Percentiles rank a stretch among this genome's conserved stretches.
Evolutionary conservation across 1,139 yeast species (phyloP).

Genomic region (Hyphopichia fennica): DNA sequence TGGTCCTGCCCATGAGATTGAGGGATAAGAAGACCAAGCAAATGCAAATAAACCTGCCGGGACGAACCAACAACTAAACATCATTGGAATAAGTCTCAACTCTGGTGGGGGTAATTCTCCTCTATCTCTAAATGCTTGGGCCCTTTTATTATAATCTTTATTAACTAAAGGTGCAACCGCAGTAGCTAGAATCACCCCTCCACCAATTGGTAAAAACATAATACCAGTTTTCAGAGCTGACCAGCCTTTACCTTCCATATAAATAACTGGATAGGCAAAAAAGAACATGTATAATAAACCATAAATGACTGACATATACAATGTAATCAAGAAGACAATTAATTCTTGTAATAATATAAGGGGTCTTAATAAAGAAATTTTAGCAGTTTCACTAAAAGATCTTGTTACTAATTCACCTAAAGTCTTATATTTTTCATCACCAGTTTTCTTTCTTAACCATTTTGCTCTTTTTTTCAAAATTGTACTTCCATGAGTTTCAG

Average conservation of each 20-base stretch:
- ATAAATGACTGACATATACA: conserved; percentile 60
- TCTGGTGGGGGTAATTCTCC: conserved; percentile 65
- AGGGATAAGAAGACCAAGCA: conserved; percentile 64
- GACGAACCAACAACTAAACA: conserved; percentile 60
- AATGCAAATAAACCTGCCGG: conserved; percentile 59
- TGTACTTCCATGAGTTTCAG: conserved; percentile 63
- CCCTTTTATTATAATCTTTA: conserved; percentile 55
- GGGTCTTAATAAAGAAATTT: conserved; percentile 56
- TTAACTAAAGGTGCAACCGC: conserved; percentile 57
- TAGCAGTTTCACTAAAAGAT: conserved; percentile 37
- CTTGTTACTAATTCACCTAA: conserved; percentile 47
- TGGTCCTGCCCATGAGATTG: conserved; percentile 65
- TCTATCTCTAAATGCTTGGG: conserved; percentile 46
- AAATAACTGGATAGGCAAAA: conserved; percentile 68
- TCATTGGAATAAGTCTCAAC: conserved; percentile 61
- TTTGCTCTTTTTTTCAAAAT: conserved; percentile 53
- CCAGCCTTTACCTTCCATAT: conserved; percentile 65
- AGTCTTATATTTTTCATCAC: conserved; percentile 53
- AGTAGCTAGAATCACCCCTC: conserved; percentile 59
- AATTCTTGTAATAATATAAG: conserved; percentile 47
- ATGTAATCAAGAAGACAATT: conserved; percentile 56
- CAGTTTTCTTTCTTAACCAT: conserved; percentile 52
- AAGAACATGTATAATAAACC: conserved; percentile 63
- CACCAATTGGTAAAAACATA: conserved; percentile 72
- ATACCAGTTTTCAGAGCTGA: conserved; percentile 59